Conservation (phyloP, 495 filamentous ascomycete species). For the Penicillium bovifimosum region DNA sequence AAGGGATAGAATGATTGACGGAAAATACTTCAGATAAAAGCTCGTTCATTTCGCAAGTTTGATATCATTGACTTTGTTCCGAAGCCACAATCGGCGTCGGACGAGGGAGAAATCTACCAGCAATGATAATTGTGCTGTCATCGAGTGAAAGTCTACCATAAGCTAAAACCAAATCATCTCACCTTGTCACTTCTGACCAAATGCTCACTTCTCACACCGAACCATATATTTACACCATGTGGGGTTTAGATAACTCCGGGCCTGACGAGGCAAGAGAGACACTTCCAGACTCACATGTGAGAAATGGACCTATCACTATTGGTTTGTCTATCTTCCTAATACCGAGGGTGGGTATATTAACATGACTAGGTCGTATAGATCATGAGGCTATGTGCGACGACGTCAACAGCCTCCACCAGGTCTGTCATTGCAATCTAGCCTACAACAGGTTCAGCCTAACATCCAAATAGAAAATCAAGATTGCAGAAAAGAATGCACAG, state of each 20-base stretch:
- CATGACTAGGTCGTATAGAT: not conserved
- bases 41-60: not conserved
- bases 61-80: not conserved
- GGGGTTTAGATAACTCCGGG: not conserved
- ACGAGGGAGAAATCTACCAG: not conserved
- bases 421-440: not conserved
- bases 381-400: not conserved
- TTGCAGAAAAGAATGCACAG: not conserved
- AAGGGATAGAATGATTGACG: not conserved
- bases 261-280: not conserved
- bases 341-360: not conserved
- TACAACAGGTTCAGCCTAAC: not conserved
- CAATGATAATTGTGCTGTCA: not conserved
- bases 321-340: not conserved
- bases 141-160: not conserved
- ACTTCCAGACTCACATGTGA: not conserved
- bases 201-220: too few relatives aligned
- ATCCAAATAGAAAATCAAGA: not conserved
- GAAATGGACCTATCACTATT: not conserved
- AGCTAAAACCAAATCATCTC: not conserved
- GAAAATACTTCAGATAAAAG: not conserved
- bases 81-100: not conserved
- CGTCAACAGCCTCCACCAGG: not conserved
- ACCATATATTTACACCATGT: not conserved
- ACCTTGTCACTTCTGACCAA: not conserved